A percentile compares a stretch with the other conserved stretches of the same genome.
Conservation (phyloP, 208 protist species). For the Trypanosoma caninum region DNA sequence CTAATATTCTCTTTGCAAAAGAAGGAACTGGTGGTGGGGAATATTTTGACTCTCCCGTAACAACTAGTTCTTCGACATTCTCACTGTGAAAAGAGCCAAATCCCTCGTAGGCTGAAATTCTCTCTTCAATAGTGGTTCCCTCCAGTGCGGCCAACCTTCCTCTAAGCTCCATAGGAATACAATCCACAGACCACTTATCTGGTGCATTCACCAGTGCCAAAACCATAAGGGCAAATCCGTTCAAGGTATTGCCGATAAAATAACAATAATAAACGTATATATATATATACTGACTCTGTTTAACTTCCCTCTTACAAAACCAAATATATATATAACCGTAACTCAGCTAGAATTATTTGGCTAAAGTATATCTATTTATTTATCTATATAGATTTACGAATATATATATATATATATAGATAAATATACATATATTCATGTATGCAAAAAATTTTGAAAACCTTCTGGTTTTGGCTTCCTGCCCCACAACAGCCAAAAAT, state of each 20-base stretch:
- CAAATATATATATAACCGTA: too few species aligned
- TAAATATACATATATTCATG: not conserved
- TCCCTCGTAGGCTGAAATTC: constrained; percentile 68
- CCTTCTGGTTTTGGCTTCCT: too few species aligned
- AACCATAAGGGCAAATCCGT: not conserved
- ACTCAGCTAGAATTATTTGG: too few species aligned
- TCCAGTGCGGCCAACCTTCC: constrained; percentile 26
- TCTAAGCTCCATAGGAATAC: constrained; percentile 15
- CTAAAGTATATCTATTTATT: not conserved
- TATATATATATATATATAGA: constrained; percentile 3
- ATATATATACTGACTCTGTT: too few species aligned
- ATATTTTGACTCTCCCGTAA: constrained; percentile 39
- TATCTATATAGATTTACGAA: too few species aligned
- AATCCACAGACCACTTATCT: not conserved
- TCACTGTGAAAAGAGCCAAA: constrained; percentile 92
- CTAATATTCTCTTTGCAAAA: constrained; percentile 50
- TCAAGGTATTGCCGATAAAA: not conserved
- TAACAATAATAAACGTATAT: not conserved
- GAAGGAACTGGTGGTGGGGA: constrained; percentile 34
- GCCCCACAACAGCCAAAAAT: constrained; percentile 6
- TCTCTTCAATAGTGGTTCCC: constrained; percentile 17
- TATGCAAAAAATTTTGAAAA: not conserved
- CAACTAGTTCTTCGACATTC: constrained; percentile 86
- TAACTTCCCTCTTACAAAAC: too few species aligned
- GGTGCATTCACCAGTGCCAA: not conserved